A percentile compares a stretch with the other conserved stretches of the same genome.
These are phyloP conservation scores for Panus rudis DNA, from an alignment of 768 basidiomycete species.

Conservation along the genomic window DNA sequence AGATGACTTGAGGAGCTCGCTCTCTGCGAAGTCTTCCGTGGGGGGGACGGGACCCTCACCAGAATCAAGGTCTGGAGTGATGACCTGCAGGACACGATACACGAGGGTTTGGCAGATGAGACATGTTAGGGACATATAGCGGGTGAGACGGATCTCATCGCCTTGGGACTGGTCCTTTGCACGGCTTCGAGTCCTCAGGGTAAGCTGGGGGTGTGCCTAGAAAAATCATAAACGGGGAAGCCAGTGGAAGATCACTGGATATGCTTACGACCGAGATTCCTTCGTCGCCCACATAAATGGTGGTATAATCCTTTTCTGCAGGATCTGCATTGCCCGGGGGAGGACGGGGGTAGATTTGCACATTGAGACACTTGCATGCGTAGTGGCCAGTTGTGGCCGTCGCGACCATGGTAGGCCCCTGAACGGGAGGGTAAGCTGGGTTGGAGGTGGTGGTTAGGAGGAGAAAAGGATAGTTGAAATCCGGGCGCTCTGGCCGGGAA, in stretches of 20 bases:
- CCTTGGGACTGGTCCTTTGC: conserved; percentile 13
- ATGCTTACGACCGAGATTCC: conserved; percentile 58
- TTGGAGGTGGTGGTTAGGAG: conserved; percentile 1
- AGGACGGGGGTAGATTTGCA: conserved; percentile 44
- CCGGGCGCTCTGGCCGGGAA: conserved; percentile 6
- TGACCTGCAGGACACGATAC: conserved; percentile 63
- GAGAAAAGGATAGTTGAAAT: background rate
- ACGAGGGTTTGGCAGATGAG: conserved; percentile 56
- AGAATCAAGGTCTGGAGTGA: conserved; percentile 49
- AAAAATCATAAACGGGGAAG: conserved; percentile 4
- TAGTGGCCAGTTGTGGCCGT: conserved; percentile 27
- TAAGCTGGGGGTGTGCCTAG: conserved; percentile 64
- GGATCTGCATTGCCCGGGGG: conserved; percentile 6
- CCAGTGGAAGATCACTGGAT: background rate
- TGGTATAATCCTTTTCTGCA: conserved; percentile 37
- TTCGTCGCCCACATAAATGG: conserved; percentile 58
- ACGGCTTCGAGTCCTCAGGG: conserved; percentile 48
- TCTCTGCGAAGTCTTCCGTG: conserved; percentile 71
- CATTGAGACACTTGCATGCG: conserved; percentile 69
- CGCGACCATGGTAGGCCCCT: conserved; percentile 2
- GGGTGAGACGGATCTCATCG: conserved; percentile 25
- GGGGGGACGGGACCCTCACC: conserved; percentile 63
- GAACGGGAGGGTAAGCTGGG: background rate
- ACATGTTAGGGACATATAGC: conserved; percentile 62
- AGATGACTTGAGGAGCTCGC: conserved; percentile 58